Conservation (phyloP, 306 rosid genomes). For the Sechiopsis laciniata region DNA sequence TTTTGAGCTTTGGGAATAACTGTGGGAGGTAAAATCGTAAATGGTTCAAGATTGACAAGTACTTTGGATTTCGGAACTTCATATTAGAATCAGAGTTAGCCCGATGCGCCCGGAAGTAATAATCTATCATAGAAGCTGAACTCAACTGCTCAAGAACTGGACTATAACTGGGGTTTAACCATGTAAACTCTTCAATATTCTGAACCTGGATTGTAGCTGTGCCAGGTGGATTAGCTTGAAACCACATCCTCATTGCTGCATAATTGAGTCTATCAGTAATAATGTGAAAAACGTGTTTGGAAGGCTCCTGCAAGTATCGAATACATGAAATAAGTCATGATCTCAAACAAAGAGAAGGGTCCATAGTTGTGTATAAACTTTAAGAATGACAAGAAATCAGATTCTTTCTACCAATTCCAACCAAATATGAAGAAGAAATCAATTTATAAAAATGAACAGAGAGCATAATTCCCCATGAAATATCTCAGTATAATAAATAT, state of each 20-base stretch:
- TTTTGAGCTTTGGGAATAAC: constrained; percentile 83
- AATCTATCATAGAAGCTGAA: constrained; percentile 80
- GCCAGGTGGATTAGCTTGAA: constrained; percentile 78
- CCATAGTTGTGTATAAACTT: constrained; percentile 4
- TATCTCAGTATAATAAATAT: neutral
- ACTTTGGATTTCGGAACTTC: constrained; percentile 90
- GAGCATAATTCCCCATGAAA: neutral
- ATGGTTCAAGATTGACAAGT: constrained; percentile 90
- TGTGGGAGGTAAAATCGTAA: constrained; percentile 98
- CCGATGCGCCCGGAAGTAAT: constrained; percentile 81
- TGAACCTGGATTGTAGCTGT: constrained; percentile 75
- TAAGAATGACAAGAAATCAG: constrained; percentile 11
- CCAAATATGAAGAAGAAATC: neutral
- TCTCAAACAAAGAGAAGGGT: constrained; percentile 25
- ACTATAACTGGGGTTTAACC: constrained; percentile 95
- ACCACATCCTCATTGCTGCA: constrained; percentile 99
- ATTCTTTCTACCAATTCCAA: neutral
- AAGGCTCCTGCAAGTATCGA: constrained; percentile 53
- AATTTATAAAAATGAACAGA: neutral
- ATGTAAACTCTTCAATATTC: constrained; percentile 81
- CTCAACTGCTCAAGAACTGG: constrained; percentile 92
- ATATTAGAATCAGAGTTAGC: constrained; percentile 74
- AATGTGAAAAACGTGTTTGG: constrained; percentile 86
- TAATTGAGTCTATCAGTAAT: constrained; percentile 87
- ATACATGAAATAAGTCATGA: constrained; percentile 16